Conservation (phyloP, 2,329 filamentous ascomycete genomes). For the Geoglossum cookeanum region DNA sequence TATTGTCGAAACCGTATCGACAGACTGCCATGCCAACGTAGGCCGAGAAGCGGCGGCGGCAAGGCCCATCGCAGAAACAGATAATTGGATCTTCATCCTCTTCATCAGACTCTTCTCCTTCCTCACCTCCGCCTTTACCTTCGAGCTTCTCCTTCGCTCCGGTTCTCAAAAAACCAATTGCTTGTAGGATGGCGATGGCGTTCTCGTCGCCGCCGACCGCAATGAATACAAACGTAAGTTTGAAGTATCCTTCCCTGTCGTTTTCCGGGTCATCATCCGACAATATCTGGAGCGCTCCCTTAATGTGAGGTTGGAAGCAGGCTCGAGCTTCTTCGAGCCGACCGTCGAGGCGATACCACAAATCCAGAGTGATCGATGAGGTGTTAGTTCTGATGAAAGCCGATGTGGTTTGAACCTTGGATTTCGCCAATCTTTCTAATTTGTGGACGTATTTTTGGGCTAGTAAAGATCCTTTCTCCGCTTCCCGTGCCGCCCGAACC, state of each 20-base stretch:
- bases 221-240: neutral
- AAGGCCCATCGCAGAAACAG: slow-evolving; percentile 4
- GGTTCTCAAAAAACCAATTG: neutral
- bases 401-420: neutral
- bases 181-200: neutral
- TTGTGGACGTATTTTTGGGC: slow-evolving; percentile 2
- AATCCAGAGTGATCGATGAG: slow-evolving; percentile 4
- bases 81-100: neutral
- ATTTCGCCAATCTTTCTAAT: slow-evolving; percentile 5
- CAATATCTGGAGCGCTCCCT: slow-evolving; percentile 4
- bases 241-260: neutral
- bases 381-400: neutral
- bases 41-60: neutral
- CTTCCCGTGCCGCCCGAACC: slow-evolving; percentile 1
- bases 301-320: slow-evolving; percentile 5
- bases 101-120: neutral
- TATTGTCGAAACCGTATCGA: slow-evolving; percentile 5
- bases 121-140: neutral
- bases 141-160: too few relatives aligned
- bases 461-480: slow-evolving; percentile 4
- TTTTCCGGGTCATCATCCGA: slow-evolving; percentile 8
- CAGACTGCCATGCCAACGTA: slow-evolving; percentile 4
- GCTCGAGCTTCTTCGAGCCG: slow-evolving; percentile 5
- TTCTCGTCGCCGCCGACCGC: neutral
- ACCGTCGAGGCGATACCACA: slow-evolving; percentile 6